Conservation (phyloP, 2,329 filamentous ascomycete species). For the Cytospora schulzeri region DNA sequence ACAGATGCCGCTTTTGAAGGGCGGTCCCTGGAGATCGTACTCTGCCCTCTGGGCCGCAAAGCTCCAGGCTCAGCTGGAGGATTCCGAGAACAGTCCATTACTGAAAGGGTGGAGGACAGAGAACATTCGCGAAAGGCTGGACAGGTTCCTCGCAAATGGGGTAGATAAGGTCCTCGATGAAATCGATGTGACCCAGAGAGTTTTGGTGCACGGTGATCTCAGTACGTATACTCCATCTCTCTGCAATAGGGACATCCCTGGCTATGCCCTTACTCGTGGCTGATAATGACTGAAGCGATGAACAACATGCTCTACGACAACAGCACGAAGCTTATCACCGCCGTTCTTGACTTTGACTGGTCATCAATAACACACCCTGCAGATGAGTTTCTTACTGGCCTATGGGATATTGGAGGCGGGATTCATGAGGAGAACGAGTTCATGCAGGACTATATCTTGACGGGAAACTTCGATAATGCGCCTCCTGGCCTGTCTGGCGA, state of each 20-base stretch:
- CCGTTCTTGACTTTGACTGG: constrained; percentile 36
- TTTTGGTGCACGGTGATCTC: constrained; percentile 34
- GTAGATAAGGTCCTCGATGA: constrained; percentile 22
- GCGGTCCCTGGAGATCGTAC: constrained; percentile 30
- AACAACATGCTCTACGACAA: constrained; percentile 35
- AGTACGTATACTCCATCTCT: constrained; percentile 30
- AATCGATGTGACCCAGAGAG: constrained; percentile 27
- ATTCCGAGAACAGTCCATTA: constrained; percentile 23
- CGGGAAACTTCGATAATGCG: neutral
- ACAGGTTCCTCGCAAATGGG: constrained; percentile 27
- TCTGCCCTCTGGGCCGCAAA: constrained; percentile 26
- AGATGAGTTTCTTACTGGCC: constrained; percentile 33
- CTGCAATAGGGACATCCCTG: neutral
- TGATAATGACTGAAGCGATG: constrained; percentile 27
- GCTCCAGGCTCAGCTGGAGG: constrained; percentile 20
- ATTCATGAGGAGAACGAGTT: neutral
- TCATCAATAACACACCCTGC: constrained; percentile 31
- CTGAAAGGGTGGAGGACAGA: constrained; percentile 31
- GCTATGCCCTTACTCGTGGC: neutral
- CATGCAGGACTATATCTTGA: neutral
- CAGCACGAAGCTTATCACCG: constrained; percentile 30
- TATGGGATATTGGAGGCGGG: constrained; percentile 34
- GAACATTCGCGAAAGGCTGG: constrained; percentile 26
- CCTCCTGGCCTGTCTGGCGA: no score
- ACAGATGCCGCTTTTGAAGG: constrained; percentile 24